Evolutionary conservation across 148 eudicot genomes (phyloP).

Genomic region (Vaccinium darrowii): DNA sequence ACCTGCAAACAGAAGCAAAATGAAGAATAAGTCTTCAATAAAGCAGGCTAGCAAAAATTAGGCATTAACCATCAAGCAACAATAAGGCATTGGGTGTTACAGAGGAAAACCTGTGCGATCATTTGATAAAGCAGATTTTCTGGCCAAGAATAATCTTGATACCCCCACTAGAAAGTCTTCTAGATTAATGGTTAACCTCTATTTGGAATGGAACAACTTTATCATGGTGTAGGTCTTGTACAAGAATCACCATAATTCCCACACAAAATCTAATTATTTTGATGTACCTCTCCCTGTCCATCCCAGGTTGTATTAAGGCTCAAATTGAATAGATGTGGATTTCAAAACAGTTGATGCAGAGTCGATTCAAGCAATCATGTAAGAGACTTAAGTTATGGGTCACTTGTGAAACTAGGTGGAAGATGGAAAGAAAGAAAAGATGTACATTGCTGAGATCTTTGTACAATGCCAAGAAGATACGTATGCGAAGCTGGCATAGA

Average conservation of each 20-base stretch:
- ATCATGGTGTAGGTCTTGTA: neutral
- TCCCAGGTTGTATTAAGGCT: neutral
- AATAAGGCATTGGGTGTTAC: too few relatives aligned
- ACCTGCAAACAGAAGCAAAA: slow-evolving; percentile 12
- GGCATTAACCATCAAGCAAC: neutral
- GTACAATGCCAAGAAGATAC: neutral
- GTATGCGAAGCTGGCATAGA: neutral
- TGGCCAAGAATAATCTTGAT: neutral
- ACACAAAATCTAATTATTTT: neutral
- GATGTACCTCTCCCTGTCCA: neutral
- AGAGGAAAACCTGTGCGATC: neutral
- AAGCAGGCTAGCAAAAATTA: neutral
- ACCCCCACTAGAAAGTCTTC: neutral
- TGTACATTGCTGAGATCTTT: neutral
- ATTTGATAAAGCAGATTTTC: neutral
- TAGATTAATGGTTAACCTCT: neutral
- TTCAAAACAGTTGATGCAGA: neutral
- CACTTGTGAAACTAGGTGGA: neutral
- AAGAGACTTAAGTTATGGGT: neutral
- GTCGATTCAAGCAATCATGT: neutral
- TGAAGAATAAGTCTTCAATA: neutral
- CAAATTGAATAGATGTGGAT: neutral
- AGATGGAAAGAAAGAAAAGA: neutral
- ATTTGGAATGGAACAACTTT: neutral
- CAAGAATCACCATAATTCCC: neutral